Evolutionary conservation across 139 green algal genomes (phyloP).

Genomic region (Auxenochlorella protothecoides): DNA sequence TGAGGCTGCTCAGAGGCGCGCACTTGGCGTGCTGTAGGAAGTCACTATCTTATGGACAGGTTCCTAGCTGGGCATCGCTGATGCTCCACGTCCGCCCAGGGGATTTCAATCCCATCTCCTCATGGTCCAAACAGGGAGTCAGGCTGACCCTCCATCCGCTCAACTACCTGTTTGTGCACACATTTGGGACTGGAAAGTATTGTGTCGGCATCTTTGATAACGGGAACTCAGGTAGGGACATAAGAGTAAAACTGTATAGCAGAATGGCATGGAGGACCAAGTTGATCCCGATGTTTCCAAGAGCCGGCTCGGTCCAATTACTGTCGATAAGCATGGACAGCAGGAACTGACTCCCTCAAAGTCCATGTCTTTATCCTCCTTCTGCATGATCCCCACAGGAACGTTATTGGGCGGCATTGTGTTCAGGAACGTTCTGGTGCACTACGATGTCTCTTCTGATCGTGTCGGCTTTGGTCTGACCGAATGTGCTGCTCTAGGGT

Average conservation of each 20-base stretch:
- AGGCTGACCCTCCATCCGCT: conserved; percentile 45
- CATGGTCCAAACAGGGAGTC: conserved; percentile 3
- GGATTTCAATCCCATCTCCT: not conserved
- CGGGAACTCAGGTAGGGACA: conserved; percentile 9
- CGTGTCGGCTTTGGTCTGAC: conserved; percentile 43
- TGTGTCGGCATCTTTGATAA: conserved; percentile 93
- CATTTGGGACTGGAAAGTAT: conserved; percentile 47
- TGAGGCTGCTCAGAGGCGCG: not conserved
- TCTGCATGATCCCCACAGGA: conserved; percentile 19
- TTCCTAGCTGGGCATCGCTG: too few relatives aligned
- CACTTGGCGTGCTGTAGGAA: not conserved
- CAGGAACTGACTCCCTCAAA: not conserved
- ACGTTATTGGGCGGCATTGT: conserved; percentile 79
- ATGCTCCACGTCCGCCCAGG: too few relatives aligned
- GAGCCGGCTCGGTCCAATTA: not conserved
- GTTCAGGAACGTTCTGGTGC: conserved; percentile 67
- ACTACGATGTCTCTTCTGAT: conserved; percentile 45
- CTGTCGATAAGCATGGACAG: not conserved
- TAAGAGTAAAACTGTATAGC: not conserved
- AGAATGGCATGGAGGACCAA: not conserved
- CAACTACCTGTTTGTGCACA: conserved; percentile 84
- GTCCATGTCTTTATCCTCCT: not conserved
- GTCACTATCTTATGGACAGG: not conserved
- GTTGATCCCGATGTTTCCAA: not conserved
- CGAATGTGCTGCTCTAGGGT: not conserved